phyloP scores from a whole-genome alignment of 495 filamentous ascomycete species.

The Penicillium waksmanii region DNA sequence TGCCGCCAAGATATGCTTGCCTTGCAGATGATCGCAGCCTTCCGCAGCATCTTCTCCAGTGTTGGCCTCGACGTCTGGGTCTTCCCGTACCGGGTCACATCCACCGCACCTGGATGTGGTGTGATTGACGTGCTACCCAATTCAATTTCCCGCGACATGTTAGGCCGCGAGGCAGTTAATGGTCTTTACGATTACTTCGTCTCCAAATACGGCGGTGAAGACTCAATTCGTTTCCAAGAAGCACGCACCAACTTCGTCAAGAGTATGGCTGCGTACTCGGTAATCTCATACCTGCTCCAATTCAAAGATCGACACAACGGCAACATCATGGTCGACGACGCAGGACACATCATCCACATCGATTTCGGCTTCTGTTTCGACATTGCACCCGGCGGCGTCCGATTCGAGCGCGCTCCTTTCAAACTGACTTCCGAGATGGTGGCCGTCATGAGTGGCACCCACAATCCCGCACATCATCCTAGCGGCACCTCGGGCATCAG shows the following conservation, averaged over 20 bases:
- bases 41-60: constrained; percentile 92
- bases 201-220: constrained; percentile 94
- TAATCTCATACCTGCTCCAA: constrained; percentile 94
- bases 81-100: constrained; percentile 95
- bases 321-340: constrained; percentile 99
- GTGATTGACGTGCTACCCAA: constrained; percentile 98
- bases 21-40: constrained; percentile 95
- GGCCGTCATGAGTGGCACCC: constrained; percentile 89
- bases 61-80: constrained; percentile 96
- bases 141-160: constrained; percentile 97
- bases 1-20: constrained; percentile 97
- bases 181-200: constrained; percentile 98
- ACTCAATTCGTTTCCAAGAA: constrained; percentile 91
- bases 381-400: constrained; percentile 93
- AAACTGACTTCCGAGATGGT: constrained; percentile 98
- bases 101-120: constrained; percentile 97
- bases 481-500: constrained; percentile 33
- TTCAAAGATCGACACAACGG: constrained; percentile 99
- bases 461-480: constrained; percentile 42
- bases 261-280: constrained; percentile 99
- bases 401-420: constrained; percentile 97
- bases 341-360: constrained; percentile 96
- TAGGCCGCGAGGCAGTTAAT: constrained; percentile 96
- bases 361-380: constrained; percentile 99
- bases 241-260: constrained; percentile 98